These are phyloP conservation scores for Plasmopara muralis DNA, from an alignment of 352 stramenopile species.

Conservation along the genomic window DNA sequence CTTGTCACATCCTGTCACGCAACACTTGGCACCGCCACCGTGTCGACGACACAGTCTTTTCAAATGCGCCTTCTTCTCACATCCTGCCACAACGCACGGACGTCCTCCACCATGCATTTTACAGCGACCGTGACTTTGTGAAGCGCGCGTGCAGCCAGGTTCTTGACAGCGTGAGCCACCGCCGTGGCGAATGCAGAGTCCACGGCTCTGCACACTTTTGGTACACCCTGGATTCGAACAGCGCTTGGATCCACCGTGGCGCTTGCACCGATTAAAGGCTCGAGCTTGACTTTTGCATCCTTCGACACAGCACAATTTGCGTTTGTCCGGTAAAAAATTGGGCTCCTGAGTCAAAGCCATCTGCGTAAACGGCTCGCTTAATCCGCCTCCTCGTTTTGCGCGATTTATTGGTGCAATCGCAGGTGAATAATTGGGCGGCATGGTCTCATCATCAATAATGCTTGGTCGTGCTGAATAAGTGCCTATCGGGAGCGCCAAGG, in stretches of 20 bases:
- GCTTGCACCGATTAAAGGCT: constrained; percentile 81
- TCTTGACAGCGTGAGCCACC: constrained; percentile 76
- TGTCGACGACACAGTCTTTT: constrained; percentile 81
- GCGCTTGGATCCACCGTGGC: constrained; percentile 76
- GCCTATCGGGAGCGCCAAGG: constrained; percentile 3
- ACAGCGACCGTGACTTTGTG: constrained; percentile 71
- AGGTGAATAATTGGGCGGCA: constrained; percentile 1
- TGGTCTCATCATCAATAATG: constrained; percentile 1
- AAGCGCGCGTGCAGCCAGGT: constrained; percentile 32
- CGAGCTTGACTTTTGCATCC: constrained; percentile 75
- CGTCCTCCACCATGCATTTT: constrained; percentile 53
- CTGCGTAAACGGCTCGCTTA: constrained; percentile 18
- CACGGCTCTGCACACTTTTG: constrained; percentile 77
- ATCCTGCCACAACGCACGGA: constrained; percentile 53
- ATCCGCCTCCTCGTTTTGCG: constrained; percentile 10
- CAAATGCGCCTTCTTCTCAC: constrained; percentile 78
- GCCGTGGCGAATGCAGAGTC: constrained; percentile 59
- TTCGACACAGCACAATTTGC: constrained; percentile 68
- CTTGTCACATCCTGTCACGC: constrained; percentile 57
- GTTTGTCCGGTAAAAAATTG: constrained; percentile 63
- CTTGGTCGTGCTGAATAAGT: constrained; percentile 4
- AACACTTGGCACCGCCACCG: constrained; percentile 74
- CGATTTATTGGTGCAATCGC: constrained; percentile 1
- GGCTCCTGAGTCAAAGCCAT: constrained; percentile 18
- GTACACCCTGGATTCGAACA: constrained; percentile 63